phyloP scores from a whole-genome alignment of 2,329 filamentous ascomycete species.

The Penicillium sclerotigenum region DNA sequence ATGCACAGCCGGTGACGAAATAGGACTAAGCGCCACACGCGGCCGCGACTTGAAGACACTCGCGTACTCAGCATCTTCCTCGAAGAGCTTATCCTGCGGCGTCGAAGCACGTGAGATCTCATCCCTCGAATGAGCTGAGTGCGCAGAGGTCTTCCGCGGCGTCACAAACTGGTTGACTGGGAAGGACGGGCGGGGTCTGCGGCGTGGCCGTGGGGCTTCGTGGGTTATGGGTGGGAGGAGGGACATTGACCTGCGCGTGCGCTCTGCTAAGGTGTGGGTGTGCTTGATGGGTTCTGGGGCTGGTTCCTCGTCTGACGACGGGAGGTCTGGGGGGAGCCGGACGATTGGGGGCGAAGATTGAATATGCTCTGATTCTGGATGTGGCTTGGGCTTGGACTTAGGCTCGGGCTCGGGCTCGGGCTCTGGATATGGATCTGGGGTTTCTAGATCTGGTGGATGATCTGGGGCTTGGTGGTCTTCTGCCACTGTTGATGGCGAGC shows the following conservation, averaged over 20 bases:
- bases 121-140: slow-evolving; percentile 4
- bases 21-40: slow-evolving; percentile 72
- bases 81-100: slow-evolving; percentile 67
- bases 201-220: slow-evolving; percentile 25
- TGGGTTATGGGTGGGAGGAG: slow-evolving; percentile 47
- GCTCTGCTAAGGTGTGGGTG: slow-evolving; percentile 61
- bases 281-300: slow-evolving; percentile 21
- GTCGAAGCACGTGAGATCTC: slow-evolving; percentile 42
- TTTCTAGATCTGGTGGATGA: background rate
- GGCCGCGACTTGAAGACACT: slow-evolving; percentile 83
- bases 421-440: background rate
- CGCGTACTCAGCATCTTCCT: slow-evolving; percentile 69
- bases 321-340: slow-evolving; percentile 11
- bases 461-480: background rate
- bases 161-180: slow-evolving; percentile 59
- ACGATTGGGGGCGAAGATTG: slow-evolving; percentile 11
- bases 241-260: slow-evolving; percentile 78
- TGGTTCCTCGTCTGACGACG: slow-evolving; percentile 8
- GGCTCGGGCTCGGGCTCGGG: background rate
- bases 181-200: slow-evolving; percentile 38
- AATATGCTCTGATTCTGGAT: slow-evolving; percentile 3
- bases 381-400: background rate
- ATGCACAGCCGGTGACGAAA: slow-evolving; percentile 44
- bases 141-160: slow-evolving; percentile 37
- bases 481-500: background rate